Evolutionary conservation across 257 asterid species (phyloP).

Genomic region (Solanum medicagineum): DNA sequence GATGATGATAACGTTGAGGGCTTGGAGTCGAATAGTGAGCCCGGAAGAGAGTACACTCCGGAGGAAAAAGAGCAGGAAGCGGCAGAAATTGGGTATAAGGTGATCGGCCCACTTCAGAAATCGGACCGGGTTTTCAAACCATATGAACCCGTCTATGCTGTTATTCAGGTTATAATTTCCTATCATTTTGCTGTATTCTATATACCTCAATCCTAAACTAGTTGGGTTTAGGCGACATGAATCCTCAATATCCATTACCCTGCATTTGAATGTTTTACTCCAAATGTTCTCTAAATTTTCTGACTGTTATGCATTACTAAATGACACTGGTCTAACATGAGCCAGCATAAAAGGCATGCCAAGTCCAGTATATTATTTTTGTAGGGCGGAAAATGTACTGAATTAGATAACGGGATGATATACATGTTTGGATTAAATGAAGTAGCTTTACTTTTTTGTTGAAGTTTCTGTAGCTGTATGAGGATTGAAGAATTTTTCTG

Average conservation of each 20-base stretch:
- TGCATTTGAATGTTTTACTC: background rate
- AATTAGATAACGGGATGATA: background rate
- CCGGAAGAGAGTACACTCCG: background rate
- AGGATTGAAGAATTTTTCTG: background rate
- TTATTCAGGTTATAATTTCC: conserved; percentile 48
- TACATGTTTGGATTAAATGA: background rate
- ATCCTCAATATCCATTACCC: background rate
- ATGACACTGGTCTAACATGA: background rate
- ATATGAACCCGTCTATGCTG: conserved; percentile 67
- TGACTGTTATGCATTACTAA: background rate
- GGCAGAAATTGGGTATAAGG: conserved; percentile 70
- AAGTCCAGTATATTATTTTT: background rate
- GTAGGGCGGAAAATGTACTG: background rate
- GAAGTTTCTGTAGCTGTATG: background rate
- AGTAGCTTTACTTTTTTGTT: background rate
- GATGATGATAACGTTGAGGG: background rate
- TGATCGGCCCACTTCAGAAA: conserved; percentile 48
- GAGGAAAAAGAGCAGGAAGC: background rate
- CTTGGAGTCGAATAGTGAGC: background rate
- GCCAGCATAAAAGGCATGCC: background rate
- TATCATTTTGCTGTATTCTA: background rate
- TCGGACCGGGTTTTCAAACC: conserved; percentile 49
- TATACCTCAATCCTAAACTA: background rate
- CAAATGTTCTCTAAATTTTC: background rate
- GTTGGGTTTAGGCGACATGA: background rate